Conservation (phyloP, 257 asterid genomes). For the Orobanche coerulescens region DNA sequence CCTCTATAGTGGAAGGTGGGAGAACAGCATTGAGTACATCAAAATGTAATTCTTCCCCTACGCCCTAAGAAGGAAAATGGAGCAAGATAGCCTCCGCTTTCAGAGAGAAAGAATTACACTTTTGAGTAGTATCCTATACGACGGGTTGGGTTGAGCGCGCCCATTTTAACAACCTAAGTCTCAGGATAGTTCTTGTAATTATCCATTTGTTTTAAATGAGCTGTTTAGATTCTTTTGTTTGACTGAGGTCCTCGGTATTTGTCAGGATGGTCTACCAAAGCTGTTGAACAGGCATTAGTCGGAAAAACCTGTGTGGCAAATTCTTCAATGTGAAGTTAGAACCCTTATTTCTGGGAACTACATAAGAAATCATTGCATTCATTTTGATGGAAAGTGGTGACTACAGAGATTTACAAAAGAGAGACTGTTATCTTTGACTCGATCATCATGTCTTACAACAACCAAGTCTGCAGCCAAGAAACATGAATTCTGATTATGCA, state of each 20-base stretch:
- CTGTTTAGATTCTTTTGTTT: constrained; percentile 9
- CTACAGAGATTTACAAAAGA: background rate
- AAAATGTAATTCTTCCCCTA: no score
- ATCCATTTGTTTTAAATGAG: background rate
- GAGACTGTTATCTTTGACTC: background rate
- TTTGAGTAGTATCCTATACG: no score
- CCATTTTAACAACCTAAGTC: no score
- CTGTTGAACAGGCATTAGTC: background rate
- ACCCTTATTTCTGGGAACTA: constrained; percentile 7
- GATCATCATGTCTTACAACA: background rate
- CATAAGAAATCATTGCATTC: background rate
- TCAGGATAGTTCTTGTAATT: no score
- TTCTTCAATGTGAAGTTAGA: background rate
- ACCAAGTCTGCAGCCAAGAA: constrained; percentile 1
- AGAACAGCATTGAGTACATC: no score
- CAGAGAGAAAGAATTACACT: no score
- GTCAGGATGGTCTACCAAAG: constrained; percentile 17
- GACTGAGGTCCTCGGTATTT: constrained; percentile 8
- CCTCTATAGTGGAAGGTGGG: no score
- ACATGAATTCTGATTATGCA: background rate
- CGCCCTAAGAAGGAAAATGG: no score
- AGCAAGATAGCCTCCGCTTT: no score
- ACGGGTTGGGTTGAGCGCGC: no score
- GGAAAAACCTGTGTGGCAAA: background rate
- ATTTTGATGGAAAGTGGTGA: constrained; percentile 6